Evolutionary conservation across 2,329 filamentous ascomycete species (phyloP), one percentile per base, ranked within the genome.

Genomic region (Botrytis deweyae): DNA sequence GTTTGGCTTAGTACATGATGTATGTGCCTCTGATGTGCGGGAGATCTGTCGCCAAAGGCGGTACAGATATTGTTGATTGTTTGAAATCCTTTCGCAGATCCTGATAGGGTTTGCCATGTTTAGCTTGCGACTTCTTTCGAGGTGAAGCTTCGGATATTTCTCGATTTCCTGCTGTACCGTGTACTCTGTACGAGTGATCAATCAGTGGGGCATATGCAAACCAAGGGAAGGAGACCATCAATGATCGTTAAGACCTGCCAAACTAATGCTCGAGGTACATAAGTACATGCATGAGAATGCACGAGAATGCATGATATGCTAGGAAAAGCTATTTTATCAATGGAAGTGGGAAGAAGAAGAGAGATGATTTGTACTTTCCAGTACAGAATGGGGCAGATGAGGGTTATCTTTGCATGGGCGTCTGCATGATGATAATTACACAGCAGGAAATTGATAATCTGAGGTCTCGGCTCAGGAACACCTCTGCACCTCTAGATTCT

Each of bases 11-110:
- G 59, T 72, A 42, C 69, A 42, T 65, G 16, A 52, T 72, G 59
- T 46, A 40, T 38, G 49, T 68, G 70, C 63, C 52, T 65, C 65
- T 66, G 49, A 55, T 58, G 52, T 72, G 55, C 64, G 64, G 71
- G 71, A 72, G 71, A 73, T 73, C 65, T 58, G 44, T 73, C 72
- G 72, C 72, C 72, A 73, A 70, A 73, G 66, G 72, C 72, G 72
- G 72, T 42, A 68, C 66, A 68, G 25, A 58, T 68, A 42, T 42
- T 42, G 36, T 42, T 68, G 36, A 55, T 29, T 29, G 46, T 52
- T 20, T 52, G 44, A 55, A 67, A 42, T 40, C 36, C 36, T 42
- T 58, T 29, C 52, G 49, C n/a, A 68, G 66, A 58, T 68, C 66
- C 49, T 68, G 49, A 58, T 58, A 42, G 65, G 49, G 36, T 25